Evolutionary conservation across 169 alveolate genomes (phyloP).

Genomic region (Cyclospora cayetanensis): DNA sequence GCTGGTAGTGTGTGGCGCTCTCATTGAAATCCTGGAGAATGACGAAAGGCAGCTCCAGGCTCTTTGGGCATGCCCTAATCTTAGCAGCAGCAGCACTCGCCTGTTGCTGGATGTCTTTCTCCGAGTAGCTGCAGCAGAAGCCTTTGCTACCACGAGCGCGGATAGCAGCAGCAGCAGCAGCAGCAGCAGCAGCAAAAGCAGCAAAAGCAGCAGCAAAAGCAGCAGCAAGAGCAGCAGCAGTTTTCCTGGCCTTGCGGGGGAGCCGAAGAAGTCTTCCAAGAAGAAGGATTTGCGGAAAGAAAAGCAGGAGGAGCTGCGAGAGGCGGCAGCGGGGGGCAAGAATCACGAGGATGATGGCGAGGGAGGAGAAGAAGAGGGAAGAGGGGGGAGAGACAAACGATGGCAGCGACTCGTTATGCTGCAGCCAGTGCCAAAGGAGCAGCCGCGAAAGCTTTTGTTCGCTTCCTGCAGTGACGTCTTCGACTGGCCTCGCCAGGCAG

Average conservation of each 20-base stretch:
- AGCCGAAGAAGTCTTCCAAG: neutral
- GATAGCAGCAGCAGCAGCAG: conserved; percentile 8
- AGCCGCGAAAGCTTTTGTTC: conserved; percentile 27
- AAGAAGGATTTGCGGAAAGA: neutral
- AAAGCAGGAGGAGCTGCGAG: neutral
- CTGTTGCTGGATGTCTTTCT: conserved; percentile 59
- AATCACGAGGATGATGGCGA: neutral
- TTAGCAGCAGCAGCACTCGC: conserved; percentile 54
- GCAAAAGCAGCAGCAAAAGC: conserved; percentile 25
- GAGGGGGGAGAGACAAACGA: neutral
- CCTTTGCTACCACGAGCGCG: neutral
- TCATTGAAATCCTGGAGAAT: conserved; percentile 40
- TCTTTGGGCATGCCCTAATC: conserved; percentile 52
- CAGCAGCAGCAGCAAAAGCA: neutral
- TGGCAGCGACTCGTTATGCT: neutral
- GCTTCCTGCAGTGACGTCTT: conserved; percentile 59
- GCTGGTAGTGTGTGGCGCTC: conserved; percentile 61
- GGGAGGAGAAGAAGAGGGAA: neutral
- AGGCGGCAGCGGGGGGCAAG: neutral
- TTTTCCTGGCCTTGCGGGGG: neutral
- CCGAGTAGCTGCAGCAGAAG: conserved; percentile 35
- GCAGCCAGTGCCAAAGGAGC: conserved; percentile 22
- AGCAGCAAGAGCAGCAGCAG: neutral
- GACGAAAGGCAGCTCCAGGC: conserved; percentile 66
- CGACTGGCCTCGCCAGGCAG: conserved; percentile 68